Conservation (phyloP, 2,329 filamentous ascomycete species). For the Penicillium sp. region DNA sequence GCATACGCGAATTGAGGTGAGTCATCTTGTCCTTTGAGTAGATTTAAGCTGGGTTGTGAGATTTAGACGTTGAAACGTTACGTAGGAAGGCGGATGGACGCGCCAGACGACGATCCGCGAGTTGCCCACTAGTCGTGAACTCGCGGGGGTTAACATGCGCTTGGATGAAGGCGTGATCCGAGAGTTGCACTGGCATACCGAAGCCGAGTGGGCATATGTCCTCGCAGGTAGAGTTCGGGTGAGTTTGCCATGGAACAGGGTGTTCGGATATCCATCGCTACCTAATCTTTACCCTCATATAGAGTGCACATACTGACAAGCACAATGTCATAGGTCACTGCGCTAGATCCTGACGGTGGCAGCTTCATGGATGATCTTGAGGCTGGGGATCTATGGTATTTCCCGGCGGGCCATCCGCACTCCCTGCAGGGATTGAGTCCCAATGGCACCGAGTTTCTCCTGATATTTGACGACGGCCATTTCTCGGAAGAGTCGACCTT, state of each 20-base stretch:
- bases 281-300: neutral
- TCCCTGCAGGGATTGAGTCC: conserved; percentile 68
- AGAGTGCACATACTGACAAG: neutral
- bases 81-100: conserved; percentile 73
- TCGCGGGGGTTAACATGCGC: conserved; percentile 78
- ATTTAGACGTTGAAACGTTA: neutral
- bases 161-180: conserved; percentile 72
- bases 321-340: conserved; percentile 52
- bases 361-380: conserved; percentile 74
- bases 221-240: conserved; percentile 68
- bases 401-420: conserved; percentile 73
- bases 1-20: conserved; percentile 63
- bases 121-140: conserved; percentile 54
- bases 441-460: conserved; percentile 65
- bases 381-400: conserved; percentile 77
- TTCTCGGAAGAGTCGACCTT: conserved; percentile 70
- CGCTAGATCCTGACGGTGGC: conserved; percentile 71
- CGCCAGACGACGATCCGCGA: conserved; percentile 60
- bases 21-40: conserved; percentile 13
- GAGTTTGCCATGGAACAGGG: neutral
- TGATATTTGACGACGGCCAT: conserved; percentile 60
- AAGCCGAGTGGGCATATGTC: conserved; percentile 77
- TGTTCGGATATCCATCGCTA: neutral
- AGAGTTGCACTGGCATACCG: conserved; percentile 79
- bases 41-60: too few species aligned